These are phyloP conservation scores for Rachicladosporium sp. DNA, from an alignment of 2,329 filamentous ascomycete species.

Conservation along the genomic window DNA sequence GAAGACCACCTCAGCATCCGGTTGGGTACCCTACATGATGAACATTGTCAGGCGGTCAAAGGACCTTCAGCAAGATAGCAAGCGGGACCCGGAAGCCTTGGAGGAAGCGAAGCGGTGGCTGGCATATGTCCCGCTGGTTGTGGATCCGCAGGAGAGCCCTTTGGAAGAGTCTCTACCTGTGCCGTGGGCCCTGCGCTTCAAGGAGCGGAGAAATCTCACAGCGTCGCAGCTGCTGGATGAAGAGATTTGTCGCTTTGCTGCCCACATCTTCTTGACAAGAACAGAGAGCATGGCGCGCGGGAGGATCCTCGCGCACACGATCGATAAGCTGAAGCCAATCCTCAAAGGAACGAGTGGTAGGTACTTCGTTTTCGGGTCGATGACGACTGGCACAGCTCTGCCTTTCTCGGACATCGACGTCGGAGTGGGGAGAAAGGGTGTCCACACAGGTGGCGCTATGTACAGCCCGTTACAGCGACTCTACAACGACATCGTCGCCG, in stretches of 20 bases:
- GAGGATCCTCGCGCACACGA: neutral
- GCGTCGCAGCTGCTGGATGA: constrained; percentile 3
- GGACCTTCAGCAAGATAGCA: no score
- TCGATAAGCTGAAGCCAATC: neutral
- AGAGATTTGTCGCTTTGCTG: constrained; percentile 1
- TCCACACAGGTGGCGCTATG: neutral
- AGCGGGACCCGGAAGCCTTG: no score
- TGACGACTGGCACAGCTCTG: constrained; percentile 38
- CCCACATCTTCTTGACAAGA: neutral
- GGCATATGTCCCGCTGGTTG: neutral
- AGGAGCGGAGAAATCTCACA: neutral
- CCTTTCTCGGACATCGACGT: constrained; percentile 44
- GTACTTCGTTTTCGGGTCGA: constrained; percentile 37
- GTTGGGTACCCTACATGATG: no score
- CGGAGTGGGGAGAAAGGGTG: constrained; percentile 14
- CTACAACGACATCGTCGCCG: constrained; percentile 1
- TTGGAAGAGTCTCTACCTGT: neutral
- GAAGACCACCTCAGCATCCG: no score
- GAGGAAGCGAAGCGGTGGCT: no score
- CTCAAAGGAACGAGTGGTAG: neutral
- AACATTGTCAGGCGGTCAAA: no score
- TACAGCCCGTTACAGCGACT: constrained; percentile 1
- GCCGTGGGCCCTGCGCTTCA: constrained; percentile 1
- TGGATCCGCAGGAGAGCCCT: neutral
- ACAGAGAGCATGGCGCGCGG: neutral